Percentiles rank a stretch among this genome's conserved stretches.
phyloP scores from a whole-genome alignment of 1,284 basidiomycete genomes.

The Takashimella koratensis region DNA sequence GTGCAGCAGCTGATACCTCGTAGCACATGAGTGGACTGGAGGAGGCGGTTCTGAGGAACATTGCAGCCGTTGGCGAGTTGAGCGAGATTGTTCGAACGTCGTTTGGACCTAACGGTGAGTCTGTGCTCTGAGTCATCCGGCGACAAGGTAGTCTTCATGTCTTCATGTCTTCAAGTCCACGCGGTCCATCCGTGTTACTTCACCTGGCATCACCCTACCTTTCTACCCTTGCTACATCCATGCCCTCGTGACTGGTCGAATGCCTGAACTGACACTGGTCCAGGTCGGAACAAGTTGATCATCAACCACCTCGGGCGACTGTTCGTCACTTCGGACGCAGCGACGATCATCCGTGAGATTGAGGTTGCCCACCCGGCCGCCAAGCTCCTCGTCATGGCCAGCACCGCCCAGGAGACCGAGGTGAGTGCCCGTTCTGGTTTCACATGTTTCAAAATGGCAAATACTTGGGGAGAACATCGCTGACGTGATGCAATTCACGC shows the following conservation, averaged over 20 bases:
- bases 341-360: constrained; percentile 96
- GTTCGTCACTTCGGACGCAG: constrained; percentile 98
- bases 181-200: no score
- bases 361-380: constrained; percentile 98
- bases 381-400: constrained; percentile 95
- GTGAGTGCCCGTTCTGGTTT: constrained; percentile 52
- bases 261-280: constrained; percentile 3
- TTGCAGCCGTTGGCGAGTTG: constrained; percentile 89
- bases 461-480: no score
- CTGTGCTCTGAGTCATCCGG: constrained; percentile 9
- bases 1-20: no score
- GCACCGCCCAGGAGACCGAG: constrained; percentile 93
- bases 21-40: constrained; percentile 86
- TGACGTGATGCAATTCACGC: no score
- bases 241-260: no score
- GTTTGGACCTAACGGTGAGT: constrained; percentile 89
- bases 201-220: no score
- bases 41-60: constrained; percentile 90
- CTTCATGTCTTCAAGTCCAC: background rate
- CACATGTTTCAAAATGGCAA: no score
- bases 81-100: constrained; percentile 93
- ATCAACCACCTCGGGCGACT: constrained; percentile 94
- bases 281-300: constrained; percentile 89
- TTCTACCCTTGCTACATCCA: no score
- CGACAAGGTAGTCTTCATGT: background rate